These are phyloP conservation scores for Leccinellum albellum DNA, from an alignment of 768 basidiomycete genomes.

Conservation along the genomic window DNA sequence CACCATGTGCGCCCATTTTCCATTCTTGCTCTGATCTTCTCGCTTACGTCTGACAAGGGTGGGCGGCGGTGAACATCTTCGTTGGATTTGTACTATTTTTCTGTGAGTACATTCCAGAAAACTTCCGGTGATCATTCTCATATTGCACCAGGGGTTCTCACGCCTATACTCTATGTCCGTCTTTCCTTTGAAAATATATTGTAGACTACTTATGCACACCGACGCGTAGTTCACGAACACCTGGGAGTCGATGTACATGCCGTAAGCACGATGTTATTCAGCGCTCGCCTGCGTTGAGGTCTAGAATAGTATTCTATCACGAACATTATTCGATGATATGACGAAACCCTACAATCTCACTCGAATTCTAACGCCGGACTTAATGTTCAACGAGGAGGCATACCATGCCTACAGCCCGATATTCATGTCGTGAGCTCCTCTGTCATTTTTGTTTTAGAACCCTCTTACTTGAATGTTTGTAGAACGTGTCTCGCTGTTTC, in stretches of 20 bases:
- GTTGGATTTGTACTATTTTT: slow-evolving; percentile 68
- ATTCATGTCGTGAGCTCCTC: slow-evolving; percentile 43
- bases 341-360: slow-evolving; percentile 55
- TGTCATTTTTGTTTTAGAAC: background rate
- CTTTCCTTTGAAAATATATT: slow-evolving; percentile 38
- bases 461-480: background rate
- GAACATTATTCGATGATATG: slow-evolving; percentile 58
- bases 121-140: background rate
- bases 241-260: slow-evolving; percentile 57
- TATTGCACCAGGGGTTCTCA: slow-evolving; percentile 24
- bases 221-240: slow-evolving; percentile 51
- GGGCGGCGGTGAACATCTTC: slow-evolving; percentile 70
- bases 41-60: slow-evolving; percentile 38
- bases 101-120: slow-evolving; percentile 1
- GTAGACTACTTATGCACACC: background rate
- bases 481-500: slow-evolving; percentile 28
- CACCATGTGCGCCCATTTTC: slow-evolving; percentile 45
- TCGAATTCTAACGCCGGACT: slow-evolving; percentile 48
- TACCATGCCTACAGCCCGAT: slow-evolving; percentile 58
- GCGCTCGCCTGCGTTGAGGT: background rate
- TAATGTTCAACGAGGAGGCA: slow-evolving; percentile 50
- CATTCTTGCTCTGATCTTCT: background rate
- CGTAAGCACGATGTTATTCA: slow-evolving; percentile 34
- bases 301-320: slow-evolving; percentile 50
- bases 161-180: slow-evolving; percentile 44